Evolutionary conservation across 352 stramenopile genomes (phyloP), one percentile per base, ranked within the genome.

Genomic region (Pythium aquatile): DNA sequence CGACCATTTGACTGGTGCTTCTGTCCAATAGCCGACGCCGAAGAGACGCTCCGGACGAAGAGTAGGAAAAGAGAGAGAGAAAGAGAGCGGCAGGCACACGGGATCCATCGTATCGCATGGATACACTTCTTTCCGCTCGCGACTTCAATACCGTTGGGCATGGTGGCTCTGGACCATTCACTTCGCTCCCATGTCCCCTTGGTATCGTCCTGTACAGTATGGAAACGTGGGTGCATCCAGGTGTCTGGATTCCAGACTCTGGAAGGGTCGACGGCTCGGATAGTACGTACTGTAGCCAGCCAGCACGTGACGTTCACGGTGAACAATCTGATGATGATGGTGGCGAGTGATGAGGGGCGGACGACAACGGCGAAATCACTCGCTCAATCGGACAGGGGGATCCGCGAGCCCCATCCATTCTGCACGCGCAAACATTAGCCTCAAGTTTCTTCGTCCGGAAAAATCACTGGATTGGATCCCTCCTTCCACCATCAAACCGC

Each of bases 21-120:
- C 32, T 51, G 33, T 32, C 24, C 7, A 37, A 33, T 42, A 68
- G 62, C 47, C 62, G 62, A 14, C 62, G 62, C 20, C 62, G 62
- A 59, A 58, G 52, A 63, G 62, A 68, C 9, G 44, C 55, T 13
- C n/a, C 17, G 7, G 62, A 58, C 16, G 54, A 68, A 16, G 54
- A 68, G 20, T 67, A 44, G 35, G 35, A 40, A 40, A 40, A 40
- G 35, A 13, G 5, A 40, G 6, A 40, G 6, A 40, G 35, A 14
- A 10, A 40, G 35, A 40, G 35, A 40, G 35, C 35, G 35, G 35
- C 35, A 6, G 35, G 35, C 35, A 40, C 35, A 13, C 35, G n/a
- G n/a, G n/a, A n/a, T n/a, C n/a, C n/a, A n/a, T n/a, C n/a, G n/a
- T n/a, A 40, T 40, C 35, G 5, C 35, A 40, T 40, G 35, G 35